Conservation (phyloP, 352 stramenopile genomes). For the Salisapilia sapeloensis region DNA sequence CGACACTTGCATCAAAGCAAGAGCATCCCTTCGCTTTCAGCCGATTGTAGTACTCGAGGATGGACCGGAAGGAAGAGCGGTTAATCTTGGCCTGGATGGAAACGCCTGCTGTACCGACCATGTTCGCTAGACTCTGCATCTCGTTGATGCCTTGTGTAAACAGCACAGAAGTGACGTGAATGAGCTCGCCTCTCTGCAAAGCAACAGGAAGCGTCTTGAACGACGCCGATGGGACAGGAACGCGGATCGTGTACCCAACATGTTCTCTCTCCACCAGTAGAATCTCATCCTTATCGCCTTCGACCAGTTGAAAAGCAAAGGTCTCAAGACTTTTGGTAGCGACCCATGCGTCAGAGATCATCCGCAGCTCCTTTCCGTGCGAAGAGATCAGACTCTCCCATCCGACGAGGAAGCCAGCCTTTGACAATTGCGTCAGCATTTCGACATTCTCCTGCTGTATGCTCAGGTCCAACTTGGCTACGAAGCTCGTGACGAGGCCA, state of each 20-base stretch:
- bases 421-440: slow-evolving; percentile 50
- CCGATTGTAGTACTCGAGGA: slow-evolving; percentile 64
- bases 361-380: slow-evolving; percentile 89
- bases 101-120: slow-evolving; percentile 59
- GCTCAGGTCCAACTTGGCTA: slow-evolving; percentile 57
- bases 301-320: slow-evolving; percentile 65
- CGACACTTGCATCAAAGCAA: slow-evolving; percentile 26
- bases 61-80: slow-evolving; percentile 42
- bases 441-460: slow-evolving; percentile 33
- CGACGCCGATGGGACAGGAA: slow-evolving; percentile 15
- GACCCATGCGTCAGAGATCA: slow-evolving; percentile 86
- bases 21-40: slow-evolving; percentile 20
- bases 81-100: slow-evolving; percentile 78
- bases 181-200: slow-evolving; percentile 32
- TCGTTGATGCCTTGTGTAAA: slow-evolving; percentile 89
- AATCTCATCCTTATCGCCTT: slow-evolving; percentile 21
- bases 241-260: slow-evolving; percentile 48
- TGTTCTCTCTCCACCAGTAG: slow-evolving; percentile 42
- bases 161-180: slow-evolving; percentile 56
- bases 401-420: slow-evolving; percentile 79
- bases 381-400: slow-evolving; percentile 93
- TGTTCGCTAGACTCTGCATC: slow-evolving; percentile 86
- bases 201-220: slow-evolving; percentile 32
- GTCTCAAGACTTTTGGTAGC: slow-evolving; percentile 79
- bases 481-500: slow-evolving; percentile 64